Evolutionary conservation across 1,284 basidiomycete species (phyloP).

Genomic region (Rhodotorula sp.): DNA sequence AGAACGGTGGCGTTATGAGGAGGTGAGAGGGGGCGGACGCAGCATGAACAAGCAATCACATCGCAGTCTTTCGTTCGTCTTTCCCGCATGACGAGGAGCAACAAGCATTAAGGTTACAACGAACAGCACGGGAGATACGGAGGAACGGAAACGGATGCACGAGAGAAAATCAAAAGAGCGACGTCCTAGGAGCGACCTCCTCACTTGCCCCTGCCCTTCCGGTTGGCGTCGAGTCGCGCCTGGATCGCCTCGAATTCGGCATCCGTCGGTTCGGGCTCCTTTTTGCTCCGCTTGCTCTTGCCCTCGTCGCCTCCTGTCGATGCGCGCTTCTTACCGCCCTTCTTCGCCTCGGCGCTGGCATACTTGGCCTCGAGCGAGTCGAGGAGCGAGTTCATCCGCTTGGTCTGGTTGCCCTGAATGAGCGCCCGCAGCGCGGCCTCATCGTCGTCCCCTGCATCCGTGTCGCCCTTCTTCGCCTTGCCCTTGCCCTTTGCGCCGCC

Average conservation of each 20-base stretch:
- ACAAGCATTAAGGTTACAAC: background rate
- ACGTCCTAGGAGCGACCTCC: too few relatives aligned
- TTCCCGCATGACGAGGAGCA: background rate
- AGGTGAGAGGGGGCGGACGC: background rate
- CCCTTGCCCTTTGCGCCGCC: slow-evolving; percentile 59
- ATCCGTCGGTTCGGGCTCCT: slow-evolving; percentile 60
- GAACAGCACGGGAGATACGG: background rate
- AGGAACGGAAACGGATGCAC: background rate
- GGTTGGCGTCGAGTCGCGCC: slow-evolving; percentile 58
- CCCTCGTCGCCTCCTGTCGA: slow-evolving; percentile 49
- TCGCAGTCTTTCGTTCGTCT: background rate
- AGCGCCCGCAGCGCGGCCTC: slow-evolving; percentile 74
- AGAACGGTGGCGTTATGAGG: too few relatives aligned
- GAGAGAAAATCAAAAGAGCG: too few relatives aligned
- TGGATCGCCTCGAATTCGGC: slow-evolving; percentile 68
- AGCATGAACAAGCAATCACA: background rate
- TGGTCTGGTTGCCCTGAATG: slow-evolving; percentile 71
- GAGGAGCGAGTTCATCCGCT: slow-evolving; percentile 74
- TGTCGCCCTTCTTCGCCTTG: slow-evolving; percentile 51
- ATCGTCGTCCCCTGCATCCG: slow-evolving; percentile 59
- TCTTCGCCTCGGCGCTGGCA: slow-evolving; percentile 51
- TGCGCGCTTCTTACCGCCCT: slow-evolving; percentile 54
- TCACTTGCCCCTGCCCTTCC: slow-evolving; percentile 47
- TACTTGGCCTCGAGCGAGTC: slow-evolving; percentile 66
- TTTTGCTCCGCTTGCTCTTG: slow-evolving; percentile 55